Evolutionary conservation across 2,329 filamentous ascomycete genomes (phyloP).

Genomic region (Stylonectria norvegica): DNA sequence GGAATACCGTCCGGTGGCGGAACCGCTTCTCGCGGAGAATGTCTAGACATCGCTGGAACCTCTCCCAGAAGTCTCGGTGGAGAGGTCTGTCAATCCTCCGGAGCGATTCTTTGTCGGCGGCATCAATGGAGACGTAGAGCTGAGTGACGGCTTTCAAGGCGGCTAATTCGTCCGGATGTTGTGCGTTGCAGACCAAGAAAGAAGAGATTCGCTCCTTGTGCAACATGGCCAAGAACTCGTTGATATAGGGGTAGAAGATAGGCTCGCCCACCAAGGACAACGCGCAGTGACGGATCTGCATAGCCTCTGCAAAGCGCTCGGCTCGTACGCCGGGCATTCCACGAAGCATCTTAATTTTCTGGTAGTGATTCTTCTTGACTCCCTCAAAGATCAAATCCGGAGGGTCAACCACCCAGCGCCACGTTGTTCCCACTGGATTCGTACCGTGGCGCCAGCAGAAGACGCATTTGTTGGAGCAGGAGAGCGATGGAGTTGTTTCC

Average conservation of each 20-base stretch:
- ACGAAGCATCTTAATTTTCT: constrained; percentile 96
- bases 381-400: constrained; percentile 87
- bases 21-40: constrained; percentile 81
- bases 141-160: constrained; percentile 84
- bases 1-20: constrained; percentile 88
- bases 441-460: constrained; percentile 99
- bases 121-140: constrained; percentile 94
- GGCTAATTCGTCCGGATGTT: constrained; percentile 88
- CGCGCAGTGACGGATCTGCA: constrained; percentile 90
- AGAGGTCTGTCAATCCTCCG: constrained; percentile 87
- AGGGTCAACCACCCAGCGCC: constrained; percentile 93
- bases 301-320: constrained; percentile 87
- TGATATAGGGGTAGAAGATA: constrained; percentile 98
- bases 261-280: constrained; percentile 90
- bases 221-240: constrained; percentile 80
- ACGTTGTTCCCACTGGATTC: constrained; percentile 93
- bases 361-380: constrained; percentile 88
- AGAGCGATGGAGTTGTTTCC: constrained; percentile 94
- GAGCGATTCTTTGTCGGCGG: constrained; percentile 82
- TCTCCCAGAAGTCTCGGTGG: constrained; percentile 96
- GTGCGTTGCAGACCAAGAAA: constrained; percentile 95
- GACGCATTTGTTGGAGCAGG: constrained; percentile 96
- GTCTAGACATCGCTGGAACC: constrained; percentile 85
- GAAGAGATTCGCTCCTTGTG: constrained; percentile 85
- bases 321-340: constrained; percentile 90